Conservation (phyloP, 257 asterid species). For the Jaltomata sinuosa region DNA sequence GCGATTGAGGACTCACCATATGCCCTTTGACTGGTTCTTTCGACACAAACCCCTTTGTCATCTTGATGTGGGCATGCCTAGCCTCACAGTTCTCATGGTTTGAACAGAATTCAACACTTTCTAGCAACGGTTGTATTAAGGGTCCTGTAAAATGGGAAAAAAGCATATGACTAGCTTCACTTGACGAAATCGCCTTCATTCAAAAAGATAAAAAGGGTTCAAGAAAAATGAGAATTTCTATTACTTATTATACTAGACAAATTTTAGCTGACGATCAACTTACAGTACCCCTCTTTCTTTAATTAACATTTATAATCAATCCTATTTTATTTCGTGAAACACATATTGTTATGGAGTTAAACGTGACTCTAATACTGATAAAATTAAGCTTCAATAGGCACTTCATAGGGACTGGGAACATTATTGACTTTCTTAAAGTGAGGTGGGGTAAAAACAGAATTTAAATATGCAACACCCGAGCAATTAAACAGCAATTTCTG, state of each 20-base stretch:
- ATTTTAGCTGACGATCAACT: neutral
- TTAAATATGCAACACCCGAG: neutral
- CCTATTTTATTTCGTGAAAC: neutral
- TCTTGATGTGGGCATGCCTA: slow-evolving; percentile 59
- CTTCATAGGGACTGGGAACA: no score
- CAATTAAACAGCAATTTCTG: no score
- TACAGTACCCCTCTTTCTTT: neutral
- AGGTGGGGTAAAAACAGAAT: neutral
- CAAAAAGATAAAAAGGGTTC: neutral
- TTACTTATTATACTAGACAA: neutral
- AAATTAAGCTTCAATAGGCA: no score
- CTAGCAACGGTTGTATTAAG: slow-evolving; percentile 50
- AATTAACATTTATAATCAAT: neutral
- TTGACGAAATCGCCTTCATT: neutral
- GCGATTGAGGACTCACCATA: slow-evolving; percentile 41
- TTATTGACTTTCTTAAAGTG: neutral
- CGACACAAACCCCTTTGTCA: slow-evolving; percentile 78
- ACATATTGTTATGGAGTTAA: no score
- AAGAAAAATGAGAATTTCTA: neutral
- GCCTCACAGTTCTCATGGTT: slow-evolving; percentile 76
- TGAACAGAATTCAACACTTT: slow-evolving; percentile 50
- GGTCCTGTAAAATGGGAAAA: slow-evolving; percentile 41
- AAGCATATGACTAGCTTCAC: neutral
- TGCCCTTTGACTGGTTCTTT: slow-evolving; percentile 87
- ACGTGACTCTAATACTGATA: no score